These are phyloP conservation scores for Amanita muscaria DNA, from an alignment of 768 basidiomycete genomes.

Conservation along the genomic window DNA sequence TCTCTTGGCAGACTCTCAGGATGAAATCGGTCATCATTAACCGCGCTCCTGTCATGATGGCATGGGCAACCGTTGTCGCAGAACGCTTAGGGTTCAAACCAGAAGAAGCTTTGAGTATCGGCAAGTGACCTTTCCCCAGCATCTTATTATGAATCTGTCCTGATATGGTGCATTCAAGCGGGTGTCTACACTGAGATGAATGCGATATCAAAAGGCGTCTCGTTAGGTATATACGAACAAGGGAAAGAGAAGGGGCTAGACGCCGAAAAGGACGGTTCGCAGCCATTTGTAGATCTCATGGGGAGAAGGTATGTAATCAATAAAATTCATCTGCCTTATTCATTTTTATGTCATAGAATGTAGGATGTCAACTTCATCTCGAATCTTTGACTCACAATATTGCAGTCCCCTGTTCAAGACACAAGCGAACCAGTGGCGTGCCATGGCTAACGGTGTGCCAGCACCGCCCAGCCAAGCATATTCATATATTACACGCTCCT, in stretches of 20 bases:
- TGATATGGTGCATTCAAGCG: conserved; percentile 36
- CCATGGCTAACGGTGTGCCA: conserved; percentile 62
- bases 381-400: no score
- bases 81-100: conserved; percentile 80
- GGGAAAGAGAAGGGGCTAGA: conserved; percentile 71
- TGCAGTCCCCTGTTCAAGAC: conserved; percentile 73
- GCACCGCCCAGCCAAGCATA: conserved; percentile 69
- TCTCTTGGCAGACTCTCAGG: conserved; percentile 60
- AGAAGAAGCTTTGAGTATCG: conserved; percentile 88
- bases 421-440: conserved; percentile 68
- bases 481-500: conserved; percentile 71
- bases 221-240: conserved; percentile 62
- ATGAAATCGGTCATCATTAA: conserved; percentile 66
- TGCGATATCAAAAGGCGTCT: conserved; percentile 75
- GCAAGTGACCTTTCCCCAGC: conserved; percentile 25
- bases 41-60: conserved; percentile 90
- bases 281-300: conserved; percentile 3
- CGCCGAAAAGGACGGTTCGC: conserved; percentile 18
- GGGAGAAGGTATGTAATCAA: conserved; percentile 36
- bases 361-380: no score
- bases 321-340: background rate
- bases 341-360: background rate
- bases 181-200: conserved; percentile 94
- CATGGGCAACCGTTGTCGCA: conserved; percentile 84
- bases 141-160: background rate